Evolutionary conservation across 2,329 filamentous ascomycete species (phyloP), one percentile per base, ranked within the genome.

Genomic region (Pseudopyrenochaeta lycopersici): DNA sequence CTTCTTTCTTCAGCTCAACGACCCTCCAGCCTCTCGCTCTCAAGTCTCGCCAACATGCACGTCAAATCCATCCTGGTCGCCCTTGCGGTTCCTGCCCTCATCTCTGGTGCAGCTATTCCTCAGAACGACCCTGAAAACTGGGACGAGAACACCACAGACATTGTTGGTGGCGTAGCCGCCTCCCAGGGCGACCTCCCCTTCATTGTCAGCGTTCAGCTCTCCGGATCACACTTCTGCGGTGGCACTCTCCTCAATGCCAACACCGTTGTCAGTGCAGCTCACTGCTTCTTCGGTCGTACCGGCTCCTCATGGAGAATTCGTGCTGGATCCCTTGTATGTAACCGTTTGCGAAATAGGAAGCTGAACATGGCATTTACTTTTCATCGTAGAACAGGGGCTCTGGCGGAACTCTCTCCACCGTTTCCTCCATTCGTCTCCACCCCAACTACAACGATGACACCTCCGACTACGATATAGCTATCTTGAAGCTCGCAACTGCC

Each of bases 221-320:
- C 40, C 39, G 66, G 66, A 23, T 49, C 51, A n/a, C 67, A 70
- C 50, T 56, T 63, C 60, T 71, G 68, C 51, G 68, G 68, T 56
- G 68, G 67, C 23, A 58, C 64, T 14, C 56, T 71, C 1, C 14
- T 71, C 44, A 63, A 71, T 55, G 55, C 55, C 29, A 64, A 64
- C 62, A 71, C 68, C 2, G 63, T 71, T 39, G 32, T 71, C 43
- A 69, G 67, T 12, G 68, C 68, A 30, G 67, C 59, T 54, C 68
- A 71, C 56, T 71, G 68, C 56, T 59, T 56, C 47, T 59, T 58
- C 9, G 56, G 52, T 36, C 48, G 52, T 27, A 50, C 52, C 50
- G 64, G 58, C 33, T 62, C 60, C 7, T 17, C 46, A 9, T 20
- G 67, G 29, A 42, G 36, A 14, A 49, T 71, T 41, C 68, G 68